phyloP scores from a whole-genome alignment of 495 filamentous ascomycete species.

The Collariella sp. region DNA sequence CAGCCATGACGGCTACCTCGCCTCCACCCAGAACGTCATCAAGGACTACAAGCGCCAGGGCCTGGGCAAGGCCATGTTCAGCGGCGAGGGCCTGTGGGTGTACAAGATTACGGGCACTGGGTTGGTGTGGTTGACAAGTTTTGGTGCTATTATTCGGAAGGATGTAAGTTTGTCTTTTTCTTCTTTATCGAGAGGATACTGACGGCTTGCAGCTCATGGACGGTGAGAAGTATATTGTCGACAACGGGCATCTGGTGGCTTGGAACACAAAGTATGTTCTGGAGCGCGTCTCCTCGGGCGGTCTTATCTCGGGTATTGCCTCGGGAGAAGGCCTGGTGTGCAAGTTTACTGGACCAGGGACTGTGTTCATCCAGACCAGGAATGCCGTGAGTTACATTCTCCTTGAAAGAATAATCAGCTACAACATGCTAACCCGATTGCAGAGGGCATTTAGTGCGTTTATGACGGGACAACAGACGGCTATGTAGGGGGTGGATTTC shows the following conservation, averaged over 20 bases:
- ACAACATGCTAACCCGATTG: constrained; percentile 5
- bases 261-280: constrained; percentile 95
- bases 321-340: constrained; percentile 85
- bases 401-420: neutral
- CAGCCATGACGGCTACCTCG: constrained; percentile 71
- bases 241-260: constrained; percentile 92
- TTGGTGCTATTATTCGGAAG: constrained; percentile 92
- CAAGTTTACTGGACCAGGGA: constrained; percentile 87
- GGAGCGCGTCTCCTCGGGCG: constrained; percentile 81
- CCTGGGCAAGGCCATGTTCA: constrained; percentile 87
- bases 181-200: neutral
- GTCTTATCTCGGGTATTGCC: constrained; percentile 70
- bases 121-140: constrained; percentile 79
- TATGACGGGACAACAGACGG: constrained; percentile 34
- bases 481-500: constrained; percentile 9
- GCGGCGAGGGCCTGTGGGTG: constrained; percentile 85
- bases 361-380: constrained; percentile 87
- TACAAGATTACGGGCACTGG: constrained; percentile 77
- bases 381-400: constrained; percentile 53
- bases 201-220: constrained; percentile 49
- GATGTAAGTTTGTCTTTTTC: constrained; percentile 60
- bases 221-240: constrained; percentile 80
- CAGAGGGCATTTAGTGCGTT: constrained; percentile 40
- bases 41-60: constrained; percentile 83
- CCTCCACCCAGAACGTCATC: constrained; percentile 63